phyloP scores from a whole-genome alignment of 2,329 filamentous ascomycete genomes.

The Alternaria sp. region DNA sequence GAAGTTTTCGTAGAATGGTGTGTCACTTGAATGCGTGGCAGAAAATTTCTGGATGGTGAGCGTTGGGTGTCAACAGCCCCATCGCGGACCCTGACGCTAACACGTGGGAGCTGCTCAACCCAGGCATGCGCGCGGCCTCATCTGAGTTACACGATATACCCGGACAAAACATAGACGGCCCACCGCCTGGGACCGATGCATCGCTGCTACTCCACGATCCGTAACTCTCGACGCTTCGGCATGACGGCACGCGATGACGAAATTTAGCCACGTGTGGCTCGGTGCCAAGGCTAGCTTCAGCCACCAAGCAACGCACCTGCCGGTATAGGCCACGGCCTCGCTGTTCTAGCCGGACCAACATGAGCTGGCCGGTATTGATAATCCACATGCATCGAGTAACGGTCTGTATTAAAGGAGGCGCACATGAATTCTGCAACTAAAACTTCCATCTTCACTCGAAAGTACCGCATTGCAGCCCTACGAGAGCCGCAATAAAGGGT shows the following conservation, averaged over 20 bases:
- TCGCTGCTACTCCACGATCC: background rate
- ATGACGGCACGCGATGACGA: constrained; percentile 9
- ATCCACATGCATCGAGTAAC: background rate
- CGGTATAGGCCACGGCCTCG: constrained; percentile 1
- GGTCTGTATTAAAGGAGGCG: background rate
- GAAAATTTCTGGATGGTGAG: constrained; percentile 31
- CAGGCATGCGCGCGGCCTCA: background rate
- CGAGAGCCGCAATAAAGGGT: constrained; percentile 13
- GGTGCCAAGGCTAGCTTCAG: constrained; percentile 7
- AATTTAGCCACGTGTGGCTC: constrained; percentile 13
- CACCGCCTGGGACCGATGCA: background rate
- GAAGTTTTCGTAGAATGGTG: constrained; percentile 10
- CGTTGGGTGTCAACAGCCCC: constrained; percentile 27
- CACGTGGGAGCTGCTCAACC: constrained; percentile 8
- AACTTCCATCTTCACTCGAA: background rate
- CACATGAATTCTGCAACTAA: background rate
- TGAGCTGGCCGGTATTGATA: background rate
- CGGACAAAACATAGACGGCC: background rate
- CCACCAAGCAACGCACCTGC: constrained; percentile 4
- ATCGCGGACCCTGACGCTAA: constrained; percentile 16
- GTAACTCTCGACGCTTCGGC: background rate
- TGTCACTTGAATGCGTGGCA: constrained; percentile 5
- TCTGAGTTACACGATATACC: background rate
- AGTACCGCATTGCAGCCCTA: constrained; percentile 6
- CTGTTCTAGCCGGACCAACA: background rate